Evolutionary conservation across 2,329 filamentous ascomycete species (phyloP), one percentile per base, ranked within the genome.

Genomic region (Trichophyton schoenleinii): DNA sequence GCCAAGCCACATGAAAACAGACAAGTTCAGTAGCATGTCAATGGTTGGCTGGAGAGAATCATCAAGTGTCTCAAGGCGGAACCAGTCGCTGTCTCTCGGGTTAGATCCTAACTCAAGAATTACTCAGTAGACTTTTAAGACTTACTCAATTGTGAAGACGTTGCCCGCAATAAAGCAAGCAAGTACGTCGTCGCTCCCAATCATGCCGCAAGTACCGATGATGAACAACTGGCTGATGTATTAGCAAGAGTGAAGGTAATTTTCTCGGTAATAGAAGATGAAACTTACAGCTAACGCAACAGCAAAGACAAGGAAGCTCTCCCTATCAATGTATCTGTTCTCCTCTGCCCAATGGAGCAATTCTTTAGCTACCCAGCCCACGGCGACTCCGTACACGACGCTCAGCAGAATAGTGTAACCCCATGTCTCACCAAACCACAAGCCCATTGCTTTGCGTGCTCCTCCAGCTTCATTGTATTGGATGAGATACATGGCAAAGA

Each of bases 111-210:
- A 8, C 15, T 25, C 15, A 44, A 52, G 25, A 20, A 22, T 44
- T 44, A 31, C 41, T 41, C 41, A 46, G 53, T 11, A 42, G 57
- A 31, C 11, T 9, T 48, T 8, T 36, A 11, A 25, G 8, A 70
- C 78, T 67, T 73, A 81, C 80, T 95, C 91, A 85, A 89, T 92
- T 0, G 89, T 95, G 67, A 96, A 95, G 0, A 83, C 83, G 69
- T 95, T 96, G 1, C 91, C 91, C 1, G 91, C 91, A 67, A 96
- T 86, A 70, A 96, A 96, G 75, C 90, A 95, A 1, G 91, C 91
- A 5, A 96, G 79, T 0, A 96, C 87, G 69, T 96, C 91, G 69
- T 96, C 91, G 41, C 86, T 92, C 0, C 90, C 91, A 57, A 95
- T 82, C 79, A 96, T 81, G 1, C 91, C 91, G 64, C 88, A 91